phyloP scores from a whole-genome alignment of 805 yeast species.

The Yamadazyma tumulicola region DNA sequence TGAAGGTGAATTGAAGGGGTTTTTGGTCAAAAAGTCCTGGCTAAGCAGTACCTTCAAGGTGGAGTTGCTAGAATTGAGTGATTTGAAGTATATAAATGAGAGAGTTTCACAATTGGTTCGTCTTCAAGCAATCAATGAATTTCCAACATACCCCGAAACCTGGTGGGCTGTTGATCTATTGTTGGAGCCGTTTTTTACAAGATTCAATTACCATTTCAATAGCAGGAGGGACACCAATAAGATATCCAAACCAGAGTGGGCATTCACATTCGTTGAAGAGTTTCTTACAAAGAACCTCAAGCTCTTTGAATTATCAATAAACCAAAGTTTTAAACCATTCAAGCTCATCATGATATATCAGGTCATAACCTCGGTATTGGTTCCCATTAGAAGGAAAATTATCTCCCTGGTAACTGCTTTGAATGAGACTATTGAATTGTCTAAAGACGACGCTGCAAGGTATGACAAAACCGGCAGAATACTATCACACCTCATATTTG shows the following conservation, averaged over 20 bases:
- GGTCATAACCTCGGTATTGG: slow-evolving; percentile 44
- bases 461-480: slow-evolving; percentile 42
- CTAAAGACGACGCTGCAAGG: slow-evolving; percentile 14
- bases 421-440: slow-evolving; percentile 21
- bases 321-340: slow-evolving; percentile 26
- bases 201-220: slow-evolving; percentile 62
- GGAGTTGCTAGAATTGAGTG: slow-evolving; percentile 2
- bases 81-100: slow-evolving; percentile 6
- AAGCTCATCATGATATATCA: slow-evolving; percentile 30
- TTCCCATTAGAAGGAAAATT: slow-evolving; percentile 45
- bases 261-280: slow-evolving; percentile 47
- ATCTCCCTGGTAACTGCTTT: slow-evolving; percentile 18
- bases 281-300: slow-evolving; percentile 39
- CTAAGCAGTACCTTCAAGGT: slow-evolving; percentile 14
- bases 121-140: slow-evolving; percentile 28
- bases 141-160: slow-evolving; percentile 30
- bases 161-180: slow-evolving; percentile 53
- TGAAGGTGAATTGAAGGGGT: slow-evolving; percentile 11
- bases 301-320: slow-evolving; percentile 38
- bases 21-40: slow-evolving; percentile 20
- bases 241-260: slow-evolving; percentile 71
- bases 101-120: slow-evolving; percentile 18
- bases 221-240: slow-evolving; percentile 57
- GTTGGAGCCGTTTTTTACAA: slow-evolving; percentile 40
- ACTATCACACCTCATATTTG: slow-evolving; percentile 56